These are phyloP conservation scores for Coemansia brasiliensis DNA, from an alignment of 192 early-diverging fungal species.

Conservation along the genomic window DNA sequence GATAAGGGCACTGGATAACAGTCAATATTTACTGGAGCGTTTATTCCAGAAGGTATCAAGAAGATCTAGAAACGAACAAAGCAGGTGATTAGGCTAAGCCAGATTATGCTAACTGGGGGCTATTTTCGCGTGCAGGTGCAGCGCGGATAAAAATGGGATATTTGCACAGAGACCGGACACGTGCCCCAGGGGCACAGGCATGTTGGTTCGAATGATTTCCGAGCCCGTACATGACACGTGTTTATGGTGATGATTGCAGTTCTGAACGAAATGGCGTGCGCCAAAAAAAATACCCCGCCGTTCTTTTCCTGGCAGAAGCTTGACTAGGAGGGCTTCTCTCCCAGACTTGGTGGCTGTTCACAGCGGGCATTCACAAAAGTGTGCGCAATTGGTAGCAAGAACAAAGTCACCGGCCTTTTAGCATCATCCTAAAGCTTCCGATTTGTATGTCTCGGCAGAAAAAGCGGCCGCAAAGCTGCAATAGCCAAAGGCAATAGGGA, in stretches of 20 bases:
- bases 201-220: too few species aligned
- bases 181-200: not conserved
- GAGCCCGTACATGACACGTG: too few species aligned
- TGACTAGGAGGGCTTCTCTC: constrained; percentile 4
- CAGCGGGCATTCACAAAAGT: not conserved
- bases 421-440: not conserved
- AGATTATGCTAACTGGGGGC: too few species aligned
- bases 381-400: not conserved
- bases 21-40: too few species aligned
- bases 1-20: not conserved
- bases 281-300: too few species aligned
- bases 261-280: too few species aligned
- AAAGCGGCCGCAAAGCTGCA: too few species aligned
- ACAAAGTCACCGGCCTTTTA: constrained; percentile 9
- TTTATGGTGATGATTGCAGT: too few species aligned
- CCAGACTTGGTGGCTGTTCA: not conserved
- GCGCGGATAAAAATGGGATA: constrained; percentile 12
- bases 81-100: too few species aligned
- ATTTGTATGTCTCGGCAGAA: too few species aligned
- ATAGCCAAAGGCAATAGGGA: too few species aligned
- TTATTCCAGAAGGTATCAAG: not conserved
- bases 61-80: too few species aligned
- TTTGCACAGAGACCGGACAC: constrained; percentile 2
- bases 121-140: constrained; percentile 3
- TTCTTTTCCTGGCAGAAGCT: not conserved